A percentile compares a stretch with the other conserved stretches of the same genome.
phyloP scores from a whole-genome alignment of 2,329 filamentous ascomycete genomes.

The Fonsecaea monophora region DNA sequence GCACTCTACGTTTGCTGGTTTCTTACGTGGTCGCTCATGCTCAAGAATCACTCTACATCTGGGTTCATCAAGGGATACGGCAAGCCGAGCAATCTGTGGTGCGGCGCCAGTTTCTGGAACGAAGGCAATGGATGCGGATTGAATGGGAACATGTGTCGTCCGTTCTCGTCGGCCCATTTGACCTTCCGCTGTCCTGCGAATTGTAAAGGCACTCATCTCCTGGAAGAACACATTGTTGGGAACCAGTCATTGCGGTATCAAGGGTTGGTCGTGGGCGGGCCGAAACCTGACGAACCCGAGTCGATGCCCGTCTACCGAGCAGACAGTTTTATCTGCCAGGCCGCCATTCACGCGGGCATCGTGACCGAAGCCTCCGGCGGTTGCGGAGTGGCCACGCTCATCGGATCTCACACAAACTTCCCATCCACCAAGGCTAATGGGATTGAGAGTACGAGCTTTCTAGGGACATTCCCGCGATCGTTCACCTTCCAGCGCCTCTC shows the following conservation, averaged over 20 bases:
- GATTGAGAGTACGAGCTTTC: conserved; percentile 77
- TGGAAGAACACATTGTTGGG: conserved; percentile 60
- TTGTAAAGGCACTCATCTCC: conserved; percentile 55
- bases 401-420: conserved; percentile 72
- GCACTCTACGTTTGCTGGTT: conserved; percentile 56
- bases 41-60: conserved; percentile 54
- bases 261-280: conserved; percentile 60
- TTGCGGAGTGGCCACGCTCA: conserved; percentile 78
- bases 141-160: conserved; percentile 63
- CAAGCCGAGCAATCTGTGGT: conserved; percentile 53
- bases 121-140: conserved; percentile 58
- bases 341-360: conserved; percentile 83
- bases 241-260: conserved; percentile 60
- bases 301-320: conserved; percentile 74
- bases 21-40: conserved; percentile 54
- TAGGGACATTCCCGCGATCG: conserved; percentile 87
- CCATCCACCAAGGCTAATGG: conserved; percentile 71
- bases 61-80: conserved; percentile 59
- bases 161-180: conserved; percentile 59
- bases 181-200: conserved; percentile 65
- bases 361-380: conserved; percentile 75
- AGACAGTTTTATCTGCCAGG: conserved; percentile 85
- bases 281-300: conserved; percentile 46
- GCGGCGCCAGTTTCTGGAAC: conserved; percentile 54
- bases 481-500: conserved; percentile 74